phyloP scores from a whole-genome alignment of 345 rosid genomes.

The Gossypium bickii region DNA sequence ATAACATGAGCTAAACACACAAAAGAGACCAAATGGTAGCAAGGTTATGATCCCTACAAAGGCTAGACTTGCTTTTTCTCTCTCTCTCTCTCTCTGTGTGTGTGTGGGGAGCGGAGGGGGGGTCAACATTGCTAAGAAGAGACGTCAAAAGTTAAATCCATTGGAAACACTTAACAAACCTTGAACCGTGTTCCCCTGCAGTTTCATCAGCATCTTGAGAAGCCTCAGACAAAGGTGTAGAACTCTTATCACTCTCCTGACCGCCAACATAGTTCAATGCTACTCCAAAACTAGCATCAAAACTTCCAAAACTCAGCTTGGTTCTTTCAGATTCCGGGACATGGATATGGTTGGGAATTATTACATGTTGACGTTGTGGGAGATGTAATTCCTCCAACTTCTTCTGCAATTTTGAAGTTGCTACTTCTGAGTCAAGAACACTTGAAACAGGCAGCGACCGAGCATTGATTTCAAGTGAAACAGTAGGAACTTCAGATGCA shows the following conservation, averaged over 20 bases:
- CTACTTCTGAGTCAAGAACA: slow-evolving; percentile 50
- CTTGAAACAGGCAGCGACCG: slow-evolving; percentile 32
- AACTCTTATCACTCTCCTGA: slow-evolving; percentile 62
- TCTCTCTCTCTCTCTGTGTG: too few relatives aligned
- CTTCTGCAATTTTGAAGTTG: slow-evolving; percentile 57
- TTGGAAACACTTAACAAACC: slow-evolving; percentile 37
- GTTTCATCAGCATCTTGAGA: slow-evolving; percentile 53
- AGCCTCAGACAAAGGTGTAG: slow-evolving; percentile 56
- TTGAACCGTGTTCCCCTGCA: slow-evolving; percentile 47
- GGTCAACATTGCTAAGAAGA: neutral
- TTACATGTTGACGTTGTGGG: slow-evolving; percentile 79
- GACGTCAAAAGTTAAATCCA: slow-evolving; percentile 1
- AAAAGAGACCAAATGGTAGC: neutral
- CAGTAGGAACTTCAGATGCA: slow-evolving; percentile 41
- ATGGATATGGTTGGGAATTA: slow-evolving; percentile 82
- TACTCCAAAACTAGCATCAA: slow-evolving; percentile 69
- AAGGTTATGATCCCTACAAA: neutral
- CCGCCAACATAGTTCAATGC: slow-evolving; percentile 30
- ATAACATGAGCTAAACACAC: neutral
- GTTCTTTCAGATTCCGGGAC: slow-evolving; percentile 92
- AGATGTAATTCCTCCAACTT: slow-evolving; percentile 67
- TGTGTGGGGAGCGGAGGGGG: too few relatives aligned
- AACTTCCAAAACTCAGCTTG: slow-evolving; percentile 92
- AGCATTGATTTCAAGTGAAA: slow-evolving; percentile 42
- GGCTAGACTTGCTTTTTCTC: neutral